Percentiles rank a stretch among this genome's conserved stretches.
Conservation (phyloP, 2,329 filamentous ascomycete species). For the Sarocladium kiliense region DNA sequence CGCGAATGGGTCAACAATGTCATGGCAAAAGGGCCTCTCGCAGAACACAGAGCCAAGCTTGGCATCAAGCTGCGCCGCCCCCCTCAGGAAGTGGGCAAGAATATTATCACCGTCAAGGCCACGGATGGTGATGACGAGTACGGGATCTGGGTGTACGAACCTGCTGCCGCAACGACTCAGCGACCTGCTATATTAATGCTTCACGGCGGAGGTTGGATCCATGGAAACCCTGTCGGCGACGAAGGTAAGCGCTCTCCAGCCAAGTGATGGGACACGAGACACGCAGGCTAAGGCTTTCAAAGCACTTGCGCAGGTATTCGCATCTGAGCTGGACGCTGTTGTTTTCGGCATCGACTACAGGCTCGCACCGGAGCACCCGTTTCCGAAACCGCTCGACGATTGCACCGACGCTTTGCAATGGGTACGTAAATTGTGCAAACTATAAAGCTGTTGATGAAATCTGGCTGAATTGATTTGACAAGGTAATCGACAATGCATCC, state of each 20-base stretch:
- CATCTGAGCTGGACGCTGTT: background rate
- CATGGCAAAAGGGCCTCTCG: background rate
- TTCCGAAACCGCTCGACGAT: background rate
- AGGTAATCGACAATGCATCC: background rate
- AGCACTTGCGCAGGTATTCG: background rate
- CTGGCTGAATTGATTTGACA: too few relatives aligned
- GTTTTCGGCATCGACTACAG: background rate
- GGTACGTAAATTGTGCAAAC: too few relatives aligned
- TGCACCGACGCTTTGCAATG: background rate
- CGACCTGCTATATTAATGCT: background rate
- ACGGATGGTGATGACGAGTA: background rate
- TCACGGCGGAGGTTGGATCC: background rate
- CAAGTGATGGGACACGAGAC: background rate
- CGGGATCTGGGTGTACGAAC: background rate
- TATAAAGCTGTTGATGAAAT: too few relatives aligned
- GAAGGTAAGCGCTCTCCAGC: background rate
- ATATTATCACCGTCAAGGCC: background rate
- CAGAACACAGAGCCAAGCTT: background rate
- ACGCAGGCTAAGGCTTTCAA: background rate
- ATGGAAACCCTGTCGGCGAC: background rate
- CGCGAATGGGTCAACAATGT: background rate
- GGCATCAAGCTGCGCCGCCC: background rate
- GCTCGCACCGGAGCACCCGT: background rate
- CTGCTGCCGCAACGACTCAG: background rate
- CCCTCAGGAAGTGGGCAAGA: background rate